Conservation (phyloP, 2,329 filamentous ascomycete genomes). For the Aureobasidium uvarum region DNA sequence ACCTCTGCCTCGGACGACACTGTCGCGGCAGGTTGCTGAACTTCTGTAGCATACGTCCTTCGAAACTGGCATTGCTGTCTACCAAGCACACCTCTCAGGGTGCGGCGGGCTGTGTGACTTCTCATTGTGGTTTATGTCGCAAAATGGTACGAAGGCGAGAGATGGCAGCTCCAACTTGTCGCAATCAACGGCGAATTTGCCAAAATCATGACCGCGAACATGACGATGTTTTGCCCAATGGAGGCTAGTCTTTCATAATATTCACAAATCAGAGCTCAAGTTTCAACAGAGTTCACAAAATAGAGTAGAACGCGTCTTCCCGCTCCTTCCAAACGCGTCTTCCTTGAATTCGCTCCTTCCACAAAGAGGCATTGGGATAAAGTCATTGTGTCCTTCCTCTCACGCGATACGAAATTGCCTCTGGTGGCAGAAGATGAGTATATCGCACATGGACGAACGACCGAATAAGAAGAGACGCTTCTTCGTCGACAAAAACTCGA, state of each 20-base stretch:
- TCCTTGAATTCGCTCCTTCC: conserved; percentile 12
- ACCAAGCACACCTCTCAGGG: neutral
- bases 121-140: neutral
- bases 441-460: conserved; percentile 50
- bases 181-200: neutral
- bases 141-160: neutral
- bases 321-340: conserved; percentile 29
- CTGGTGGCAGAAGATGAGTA: conserved; percentile 29
- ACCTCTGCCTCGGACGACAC: conserved; percentile 46
- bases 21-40: conserved; percentile 31
- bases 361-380: neutral
- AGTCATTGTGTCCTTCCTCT: neutral
- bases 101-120: neutral
- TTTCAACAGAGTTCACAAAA: neutral
- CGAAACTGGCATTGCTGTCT: conserved; percentile 1
- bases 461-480: conserved; percentile 63
- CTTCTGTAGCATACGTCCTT: conserved; percentile 23
- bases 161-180: neutral
- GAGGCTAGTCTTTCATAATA: conserved; percentile 9
- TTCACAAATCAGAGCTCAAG: neutral
- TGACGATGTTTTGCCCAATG: conserved; percentile 8
- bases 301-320: conserved; percentile 6
- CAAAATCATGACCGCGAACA: conserved; percentile 6
- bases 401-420: neutral
- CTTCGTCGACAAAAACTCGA: conserved; percentile 54